A percentile compares a stretch with the other conserved stretches of the same genome.
Evolutionary conservation across 345 rosid genomes (phyloP).

Genomic region (Cardamine chenopodiifolia): DNA sequence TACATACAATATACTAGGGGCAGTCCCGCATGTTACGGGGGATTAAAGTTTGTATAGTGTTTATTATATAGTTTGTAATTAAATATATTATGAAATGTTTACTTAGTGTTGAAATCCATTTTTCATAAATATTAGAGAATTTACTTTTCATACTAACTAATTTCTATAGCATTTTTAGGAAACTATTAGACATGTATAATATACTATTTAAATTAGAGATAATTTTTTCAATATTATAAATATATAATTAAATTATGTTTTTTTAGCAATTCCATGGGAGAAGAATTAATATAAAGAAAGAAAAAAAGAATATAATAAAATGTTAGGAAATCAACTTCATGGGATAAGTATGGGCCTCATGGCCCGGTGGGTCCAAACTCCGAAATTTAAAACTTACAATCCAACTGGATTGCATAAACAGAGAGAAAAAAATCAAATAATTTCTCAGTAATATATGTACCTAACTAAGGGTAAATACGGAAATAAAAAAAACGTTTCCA

Average conservation of each 20-base stretch:
- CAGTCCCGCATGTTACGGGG: background rate
- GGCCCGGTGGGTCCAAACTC: constrained; percentile 21
- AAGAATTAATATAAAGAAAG: too few relatives aligned
- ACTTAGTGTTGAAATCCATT: background rate
- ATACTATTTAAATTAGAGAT: background rate
- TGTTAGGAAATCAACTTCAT: background rate
- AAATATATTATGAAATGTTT: background rate
- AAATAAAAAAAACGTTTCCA: constrained; percentile 24
- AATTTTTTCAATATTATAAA: too few relatives aligned
- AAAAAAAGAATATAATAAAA: too few relatives aligned
- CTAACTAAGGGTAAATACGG: constrained; percentile 38
- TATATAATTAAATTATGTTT: too few relatives aligned
- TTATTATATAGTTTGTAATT: background rate
- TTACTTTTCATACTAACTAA: background rate
- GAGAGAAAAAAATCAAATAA: background rate
- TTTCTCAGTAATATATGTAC: constrained; percentile 23
- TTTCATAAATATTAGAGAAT: background rate
- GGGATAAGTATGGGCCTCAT: background rate
- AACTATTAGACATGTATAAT: too few relatives aligned
- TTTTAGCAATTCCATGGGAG: too few relatives aligned
- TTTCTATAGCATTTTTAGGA: background rate
- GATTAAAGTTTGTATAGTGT: background rate
- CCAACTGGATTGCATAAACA: background rate
- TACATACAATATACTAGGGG: background rate
- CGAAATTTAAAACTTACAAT: background rate